These are phyloP conservation scores for Schizochytrium sp. DNA, from an alignment of 108 stramenopile species.

Conservation along the genomic window DNA sequence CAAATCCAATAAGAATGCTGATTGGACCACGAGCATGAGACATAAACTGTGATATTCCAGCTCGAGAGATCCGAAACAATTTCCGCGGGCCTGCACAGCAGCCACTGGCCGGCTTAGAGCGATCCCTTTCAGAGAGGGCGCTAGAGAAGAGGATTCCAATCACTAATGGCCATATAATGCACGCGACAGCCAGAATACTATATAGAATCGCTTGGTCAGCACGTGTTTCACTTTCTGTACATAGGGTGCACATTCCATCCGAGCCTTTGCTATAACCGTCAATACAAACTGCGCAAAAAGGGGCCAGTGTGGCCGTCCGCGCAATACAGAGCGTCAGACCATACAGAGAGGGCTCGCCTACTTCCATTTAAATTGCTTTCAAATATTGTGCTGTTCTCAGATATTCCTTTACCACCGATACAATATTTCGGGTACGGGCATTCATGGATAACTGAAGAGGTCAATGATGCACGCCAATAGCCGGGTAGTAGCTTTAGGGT, in stretches of 20 bases:
- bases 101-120: too few species aligned
- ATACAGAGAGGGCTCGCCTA: not conserved
- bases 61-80: too few species aligned
- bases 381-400: too few species aligned
- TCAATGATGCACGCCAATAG: not conserved
- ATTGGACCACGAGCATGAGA: not conserved
- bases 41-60: not conserved
- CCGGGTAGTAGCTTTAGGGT: not conserved
- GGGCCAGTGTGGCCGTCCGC: not conserved
- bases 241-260: not conserved
- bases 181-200: not conserved
- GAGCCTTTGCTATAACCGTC: slow-evolving; percentile 4
- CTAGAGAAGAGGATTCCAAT: not conserved
- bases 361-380: not conserved
- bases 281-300: not conserved
- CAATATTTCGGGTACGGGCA: not conserved
- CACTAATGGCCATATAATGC: not conserved
- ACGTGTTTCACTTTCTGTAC: not conserved
- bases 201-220: not conserved
- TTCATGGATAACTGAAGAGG: not conserved
- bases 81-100: too few species aligned
- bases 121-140: too few species aligned
- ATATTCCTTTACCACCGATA: not conserved
- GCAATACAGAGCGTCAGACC: not conserved
- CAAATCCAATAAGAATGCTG: not conserved